phyloP scores from a whole-genome alignment of 2,329 filamentous ascomycete genomes.

The Sordariomycetes sp. region DNA sequence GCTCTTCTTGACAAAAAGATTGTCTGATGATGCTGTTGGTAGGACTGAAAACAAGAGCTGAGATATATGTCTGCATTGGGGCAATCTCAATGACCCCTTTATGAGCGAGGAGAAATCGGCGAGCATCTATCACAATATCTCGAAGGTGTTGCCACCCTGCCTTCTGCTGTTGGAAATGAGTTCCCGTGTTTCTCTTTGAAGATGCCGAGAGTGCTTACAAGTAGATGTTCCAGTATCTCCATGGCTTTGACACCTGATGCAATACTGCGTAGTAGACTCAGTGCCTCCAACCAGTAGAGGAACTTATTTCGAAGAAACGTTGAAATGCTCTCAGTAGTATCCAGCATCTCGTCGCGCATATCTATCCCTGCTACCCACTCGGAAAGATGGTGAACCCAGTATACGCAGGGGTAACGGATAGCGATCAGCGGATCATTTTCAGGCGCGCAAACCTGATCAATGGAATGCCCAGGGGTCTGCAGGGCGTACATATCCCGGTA shows the following conservation, averaged over 20 bases:
- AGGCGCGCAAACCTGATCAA: constrained; percentile 4
- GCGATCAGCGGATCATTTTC: constrained; percentile 8
- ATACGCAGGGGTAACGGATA: constrained; percentile 10
- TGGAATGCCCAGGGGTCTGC: constrained; percentile 2
- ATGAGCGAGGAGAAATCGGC: constrained; percentile 1
- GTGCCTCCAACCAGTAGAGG: constrained; percentile 33
- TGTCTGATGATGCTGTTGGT: not conserved
- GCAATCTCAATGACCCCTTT: constrained; percentile 1
- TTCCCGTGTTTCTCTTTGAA: not conserved
- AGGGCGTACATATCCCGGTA: constrained; percentile 24
- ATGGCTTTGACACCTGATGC: constrained; percentile 13
- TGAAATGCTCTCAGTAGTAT: not conserved
- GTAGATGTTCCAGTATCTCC: not conserved
- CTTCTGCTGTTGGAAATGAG: not conserved
- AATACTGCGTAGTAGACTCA: constrained; percentile 21
- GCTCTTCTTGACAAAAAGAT: constrained; percentile 1
- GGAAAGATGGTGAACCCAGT: constrained; percentile 11
- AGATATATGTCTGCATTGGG: constrained; percentile 5
- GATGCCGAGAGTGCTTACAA: not conserved
- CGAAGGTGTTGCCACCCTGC: not conserved
- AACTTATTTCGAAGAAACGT: constrained; percentile 15
- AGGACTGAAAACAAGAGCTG: constrained; percentile 5
- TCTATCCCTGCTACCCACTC: not conserved
- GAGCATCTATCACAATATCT: not conserved
- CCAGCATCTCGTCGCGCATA: too few relatives aligned